Evolutionary conservation across 2,329 filamentous ascomycete species (phyloP), one percentile per base, ranked within the genome.

Genomic region (Xylaria sp.): DNA sequence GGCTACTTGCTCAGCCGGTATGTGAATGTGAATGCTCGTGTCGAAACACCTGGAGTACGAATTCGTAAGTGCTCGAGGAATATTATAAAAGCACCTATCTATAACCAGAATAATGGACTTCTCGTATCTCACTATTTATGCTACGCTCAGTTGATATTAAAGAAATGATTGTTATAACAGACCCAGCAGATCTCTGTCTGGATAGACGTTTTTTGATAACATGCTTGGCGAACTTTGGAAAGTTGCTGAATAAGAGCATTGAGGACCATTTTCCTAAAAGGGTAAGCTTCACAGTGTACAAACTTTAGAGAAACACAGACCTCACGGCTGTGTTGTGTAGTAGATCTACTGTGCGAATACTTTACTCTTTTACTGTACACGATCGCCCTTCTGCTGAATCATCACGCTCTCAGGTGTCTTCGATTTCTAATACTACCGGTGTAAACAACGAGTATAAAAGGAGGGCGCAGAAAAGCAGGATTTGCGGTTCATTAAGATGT

Each of bases 191-290:
- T 17, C 5, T 20, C 20, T 44, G 7, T 42, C n/a, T 44, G 9
- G 3, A 9, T 10, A 20, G 6, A 44, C 42, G n/a, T 20, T 44
- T 33, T 44, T 44, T 44, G 15, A 40, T 46, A n/a, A 13, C 2
- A 36, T 53, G 26, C 42, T 58, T 65, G 33, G 51, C 44, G n/a
- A 36, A 42, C 31, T 33, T 38, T 17, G 36, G 56, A 23, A 23
- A 10, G 20, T 40, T 67, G 65, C 64, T 64, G 56, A 59, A 31
- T 65, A 54, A 68, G 42, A 26, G 13, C 46, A 40, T 42, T 42
- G 64, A 67, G 65, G 68, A 74, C 71, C 71, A 71, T 73, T 73
- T 74, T 23, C 71, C 69, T 48, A 68, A 69, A 71, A 63, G 1
- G 66, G 69, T 56, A 72, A 69, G 63, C 15, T 2, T 3, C n/a